A percentile compares a stretch with the other conserved stretches of the same genome.
These are phyloP conservation scores for Cladosporium sp. DNA, from an alignment of 2,329 filamentous ascomycete genomes.

Conservation along the genomic window DNA sequence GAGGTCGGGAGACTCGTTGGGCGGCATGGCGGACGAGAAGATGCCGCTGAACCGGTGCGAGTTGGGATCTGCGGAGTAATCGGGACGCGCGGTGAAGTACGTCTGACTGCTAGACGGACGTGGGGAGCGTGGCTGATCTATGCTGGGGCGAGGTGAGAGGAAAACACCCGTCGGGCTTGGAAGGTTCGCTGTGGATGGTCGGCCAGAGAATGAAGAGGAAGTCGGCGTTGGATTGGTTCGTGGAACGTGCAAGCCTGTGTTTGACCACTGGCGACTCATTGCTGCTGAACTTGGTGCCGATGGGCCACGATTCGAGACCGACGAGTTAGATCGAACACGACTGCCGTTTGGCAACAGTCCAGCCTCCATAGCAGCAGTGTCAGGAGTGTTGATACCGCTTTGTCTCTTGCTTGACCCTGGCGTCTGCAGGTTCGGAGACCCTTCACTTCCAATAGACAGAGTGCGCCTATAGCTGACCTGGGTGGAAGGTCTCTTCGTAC, in stretches of 20 bases:
- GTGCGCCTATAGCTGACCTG: conserved; percentile 38
- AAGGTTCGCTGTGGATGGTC: conserved; percentile 33
- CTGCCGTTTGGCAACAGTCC: conserved; percentile 21
- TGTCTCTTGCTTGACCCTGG: conserved; percentile 47
- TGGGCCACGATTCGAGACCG: conserved; percentile 43
- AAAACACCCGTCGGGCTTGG: conserved; percentile 17
- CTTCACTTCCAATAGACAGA: conserved; percentile 32
- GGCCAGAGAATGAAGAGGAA: conserved; percentile 38
- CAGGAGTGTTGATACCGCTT: conserved; percentile 59
- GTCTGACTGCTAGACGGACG: conserved; percentile 29
- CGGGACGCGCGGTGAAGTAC: conserved; percentile 28
- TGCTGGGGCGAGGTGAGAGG: conserved; percentile 22
- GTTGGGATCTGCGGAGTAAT: conserved; percentile 16
- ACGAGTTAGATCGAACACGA: conserved; percentile 55
- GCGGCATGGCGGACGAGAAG: conserved; percentile 32
- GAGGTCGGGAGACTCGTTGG: conserved; percentile 13
- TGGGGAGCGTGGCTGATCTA: conserved; percentile 20
- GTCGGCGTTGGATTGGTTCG: conserved; percentile 41
- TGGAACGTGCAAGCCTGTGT: conserved; percentile 36
- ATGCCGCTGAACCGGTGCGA: conserved; percentile 26
- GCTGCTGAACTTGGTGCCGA: conserved; percentile 22
- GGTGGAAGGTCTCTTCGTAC: conserved; percentile 39
- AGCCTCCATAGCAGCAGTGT: conserved; percentile 14
- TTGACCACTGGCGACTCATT: conserved; percentile 28
- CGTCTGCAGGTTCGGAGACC: conserved; percentile 30